Evolutionary conservation across 768 basidiomycete genomes (phyloP), one percentile per base, ranked within the genome.

Genomic region (Paxillus involutus): DNA sequence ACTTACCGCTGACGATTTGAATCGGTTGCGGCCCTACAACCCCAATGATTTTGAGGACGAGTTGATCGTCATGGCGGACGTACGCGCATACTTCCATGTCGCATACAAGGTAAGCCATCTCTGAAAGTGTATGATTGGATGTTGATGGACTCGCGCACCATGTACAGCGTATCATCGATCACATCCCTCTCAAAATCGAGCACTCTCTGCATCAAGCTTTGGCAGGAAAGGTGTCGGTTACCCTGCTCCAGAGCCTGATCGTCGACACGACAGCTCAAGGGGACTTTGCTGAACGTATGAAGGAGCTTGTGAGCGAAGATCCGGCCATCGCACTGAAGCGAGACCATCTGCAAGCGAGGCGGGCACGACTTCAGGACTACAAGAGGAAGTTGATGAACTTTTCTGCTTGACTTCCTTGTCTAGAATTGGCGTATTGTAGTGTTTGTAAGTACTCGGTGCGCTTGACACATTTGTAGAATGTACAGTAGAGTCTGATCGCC

Each of bases 51-150:
- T 66, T 54, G 68, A 73, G 37, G 74, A 78, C 13, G 84, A 81
- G 47, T 51, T 84, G 13, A 55, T 61, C 2, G 74, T 84, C 6
- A 81, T 82, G 78, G 79, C 82, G 0, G 76, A 78, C 16, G 79
- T 83, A 0, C 74, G 76, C 0, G 83, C 80, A 5, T 86, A 82
- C 55, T 84, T 79, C 61, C 75, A 80, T 37, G 73, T 84, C 0
- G 76, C 82, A 7, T 77, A 73, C 68, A 79, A 80, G 73, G 83
- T 81, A 53, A 21, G 21, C 21, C 21, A 3, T 19, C 4, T 19
- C 6, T 3, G n/a, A 29, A 21, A 8, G 16, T n/a, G 55, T 14
- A 0, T 6, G 9, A n/a, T 29, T 6, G 40, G 39, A 51, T 13
- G 9, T 43, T 52, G 9, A 35, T 37, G 16, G 17, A 43, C 29